Evolutionary conservation across 1,139 yeast genomes (phyloP).

Genomic region (Debaryomycetaceae sp.): DNA sequence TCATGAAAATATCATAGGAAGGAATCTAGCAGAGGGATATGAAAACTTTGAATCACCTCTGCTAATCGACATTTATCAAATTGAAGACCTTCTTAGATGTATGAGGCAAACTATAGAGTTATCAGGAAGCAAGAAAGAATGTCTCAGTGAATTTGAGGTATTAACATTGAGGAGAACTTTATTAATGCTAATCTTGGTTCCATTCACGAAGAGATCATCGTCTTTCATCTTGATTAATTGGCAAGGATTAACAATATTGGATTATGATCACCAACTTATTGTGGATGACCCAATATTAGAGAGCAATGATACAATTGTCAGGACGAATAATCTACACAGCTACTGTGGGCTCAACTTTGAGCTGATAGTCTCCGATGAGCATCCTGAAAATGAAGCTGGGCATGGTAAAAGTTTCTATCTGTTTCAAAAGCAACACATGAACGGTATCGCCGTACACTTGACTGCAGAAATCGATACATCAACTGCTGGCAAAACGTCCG

Average conservation of each 20-base stretch:
- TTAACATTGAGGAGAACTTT: constrained; percentile 20
- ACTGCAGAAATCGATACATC: constrained; percentile 26
- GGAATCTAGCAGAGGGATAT: constrained; percentile 17
- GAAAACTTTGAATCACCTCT: constrained; percentile 11
- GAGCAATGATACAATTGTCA: not conserved
- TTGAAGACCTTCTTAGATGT: constrained; percentile 17
- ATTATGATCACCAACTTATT: constrained; percentile 18
- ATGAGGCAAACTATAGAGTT: constrained; percentile 11
- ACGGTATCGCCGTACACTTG: constrained; percentile 12
- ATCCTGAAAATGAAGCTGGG: constrained; percentile 4
- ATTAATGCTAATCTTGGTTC: constrained; percentile 17
- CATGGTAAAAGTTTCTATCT: constrained; percentile 15
- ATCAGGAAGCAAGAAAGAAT: not conserved
- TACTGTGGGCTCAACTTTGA: constrained; percentile 25
- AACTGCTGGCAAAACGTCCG: constrained; percentile 4
- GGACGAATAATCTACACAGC: constrained; percentile 8
- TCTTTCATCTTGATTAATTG: constrained; percentile 20
- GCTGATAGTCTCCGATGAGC: constrained; percentile 14
- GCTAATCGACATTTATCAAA: constrained; percentile 13
- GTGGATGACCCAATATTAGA: constrained; percentile 2
- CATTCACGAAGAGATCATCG: constrained; percentile 13
- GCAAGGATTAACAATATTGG: constrained; percentile 17
- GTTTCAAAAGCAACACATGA: constrained; percentile 12
- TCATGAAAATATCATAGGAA: constrained; percentile 15
- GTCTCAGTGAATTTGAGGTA: constrained; percentile 9